Evolutionary conservation across 495 filamentous ascomycete species (phyloP), one percentile per base, ranked within the genome.

Genomic region (Aspergillus hancockii): DNA sequence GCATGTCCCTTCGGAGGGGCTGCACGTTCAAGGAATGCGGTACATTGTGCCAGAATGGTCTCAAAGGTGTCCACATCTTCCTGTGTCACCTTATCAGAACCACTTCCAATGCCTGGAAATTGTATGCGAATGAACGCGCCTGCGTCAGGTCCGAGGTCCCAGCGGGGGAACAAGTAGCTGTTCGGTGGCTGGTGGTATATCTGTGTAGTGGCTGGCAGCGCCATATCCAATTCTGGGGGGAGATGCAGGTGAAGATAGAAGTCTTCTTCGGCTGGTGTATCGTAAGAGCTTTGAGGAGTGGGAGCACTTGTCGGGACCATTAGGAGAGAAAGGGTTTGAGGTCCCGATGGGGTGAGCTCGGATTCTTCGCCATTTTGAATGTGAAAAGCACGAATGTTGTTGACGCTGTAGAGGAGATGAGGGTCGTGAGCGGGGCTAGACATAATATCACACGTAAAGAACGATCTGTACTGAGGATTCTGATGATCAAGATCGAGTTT

Each of bases 61-160:
- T 97, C 92, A 67, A 97, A 97, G 0, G 92, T 97, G 71, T 97
- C 92, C 25, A 96, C 81, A 71, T 97, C 92, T 66, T 97, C 92
- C 73, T 97, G 92, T 3, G 88, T 84, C 25, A 88, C 86, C 54
- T 83, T 84, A 34, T 82, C 79, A 0, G 79, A 72, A 0, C 81
- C 82, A 51, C 78, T 80, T 12, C 90, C 90, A 10, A 91, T 79
- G 5, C 80, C 68, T 2, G 92, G 92, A 60, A 97, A 96, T 69
- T 95, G 88, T 63, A 97, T 91, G 31, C 90, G 82, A 30, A 92
- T 96, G 66, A 97, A 97, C 9, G 91, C 91, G 58, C 91, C 91
- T 60, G 84, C 87, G 23, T 93, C 90, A 4, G 88, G 90, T 16
- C 91, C 91, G 21, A 96, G 75, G 64, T 96, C 92, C 92, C 92